Percentiles rank a stretch among this genome's conserved stretches.
phyloP scores from a whole-genome alignment of 371 early-diverging fungal genomes.

The Mortierella sp. region DNA sequence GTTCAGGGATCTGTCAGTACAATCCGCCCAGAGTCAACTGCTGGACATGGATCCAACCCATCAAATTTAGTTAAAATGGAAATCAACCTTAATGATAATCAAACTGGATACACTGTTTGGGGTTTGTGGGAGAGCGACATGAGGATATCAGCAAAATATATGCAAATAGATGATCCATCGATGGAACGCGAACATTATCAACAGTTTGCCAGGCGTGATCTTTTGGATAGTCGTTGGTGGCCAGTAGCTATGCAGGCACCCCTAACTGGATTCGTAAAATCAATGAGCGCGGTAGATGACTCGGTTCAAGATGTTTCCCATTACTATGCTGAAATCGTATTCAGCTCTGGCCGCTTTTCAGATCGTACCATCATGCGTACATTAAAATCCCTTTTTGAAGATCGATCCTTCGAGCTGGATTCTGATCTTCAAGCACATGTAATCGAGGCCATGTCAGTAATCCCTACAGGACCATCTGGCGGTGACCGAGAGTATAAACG shows the following conservation, averaged over 20 bases:
- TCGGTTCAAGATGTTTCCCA: slow-evolving; percentile 21
- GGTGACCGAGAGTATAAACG: slow-evolving; percentile 8
- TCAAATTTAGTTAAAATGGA: slow-evolving; percentile 24
- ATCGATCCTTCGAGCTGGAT: slow-evolving; percentile 16
- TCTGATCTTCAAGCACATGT: slow-evolving; percentile 24
- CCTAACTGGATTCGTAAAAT: slow-evolving; percentile 33
- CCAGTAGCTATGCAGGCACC: slow-evolving; percentile 48
- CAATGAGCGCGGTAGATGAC: slow-evolving; percentile 46
- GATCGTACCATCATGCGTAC: slow-evolving; percentile 40
- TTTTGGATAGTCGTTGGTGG: slow-evolving; percentile 51
- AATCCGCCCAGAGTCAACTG: slow-evolving; percentile 23
- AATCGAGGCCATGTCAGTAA: slow-evolving; percentile 18
- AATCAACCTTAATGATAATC: slow-evolving; percentile 21
- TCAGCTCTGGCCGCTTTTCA: slow-evolving; percentile 47
- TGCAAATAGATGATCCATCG: slow-evolving; percentile 41
- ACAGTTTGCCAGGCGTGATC: slow-evolving; percentile 18
- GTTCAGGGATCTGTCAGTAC: slow-evolving; percentile 18
- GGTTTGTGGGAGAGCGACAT: slow-evolving; percentile 44
- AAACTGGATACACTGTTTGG: slow-evolving; percentile 45
- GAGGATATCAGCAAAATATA: slow-evolving; percentile 27
- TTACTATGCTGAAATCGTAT: slow-evolving; percentile 46
- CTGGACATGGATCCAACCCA: slow-evolving; percentile 19
- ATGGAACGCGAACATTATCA: slow-evolving; percentile 27
- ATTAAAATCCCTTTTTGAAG: slow-evolving; percentile 15
- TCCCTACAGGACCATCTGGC: not conserved